phyloP scores from a whole-genome alignment of 176 grass and related monocot species.

The Juncus inflexus region DNA sequence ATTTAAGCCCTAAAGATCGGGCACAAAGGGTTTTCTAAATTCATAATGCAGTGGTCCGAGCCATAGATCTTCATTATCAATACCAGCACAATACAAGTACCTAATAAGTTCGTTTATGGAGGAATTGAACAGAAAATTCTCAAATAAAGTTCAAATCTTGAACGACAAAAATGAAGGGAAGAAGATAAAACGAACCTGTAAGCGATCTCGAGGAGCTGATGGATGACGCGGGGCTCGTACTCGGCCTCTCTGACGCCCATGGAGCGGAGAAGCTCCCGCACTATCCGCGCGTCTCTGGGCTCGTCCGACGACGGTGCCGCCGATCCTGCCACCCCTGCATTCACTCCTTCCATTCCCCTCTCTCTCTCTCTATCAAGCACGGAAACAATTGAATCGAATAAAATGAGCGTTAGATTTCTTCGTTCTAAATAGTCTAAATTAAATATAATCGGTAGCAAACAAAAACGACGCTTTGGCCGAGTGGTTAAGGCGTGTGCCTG shows the following conservation, averaged over 20 bases:
- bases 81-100: no score
- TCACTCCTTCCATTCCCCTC: slow-evolving; percentile 8
- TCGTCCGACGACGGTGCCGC: slow-evolving; percentile 39
- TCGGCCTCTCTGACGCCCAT: slow-evolving; percentile 85
- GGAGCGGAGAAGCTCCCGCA: slow-evolving; percentile 86
- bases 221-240: slow-evolving; percentile 85
- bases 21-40: no score
- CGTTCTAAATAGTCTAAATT: not conserved
- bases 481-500: slow-evolving; percentile 99
- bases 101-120: no score
- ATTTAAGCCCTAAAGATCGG: no score
- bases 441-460: no score
- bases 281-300: slow-evolving; percentile 72
- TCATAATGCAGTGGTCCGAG: no score
- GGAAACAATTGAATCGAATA: not conserved
- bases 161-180: not conserved
- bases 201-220: slow-evolving; percentile 88
- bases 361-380: not conserved
- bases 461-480: slow-evolving; percentile 80
- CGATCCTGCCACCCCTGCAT: slow-evolving; percentile 12
- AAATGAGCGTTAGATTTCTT: no score
- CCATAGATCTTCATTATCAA: no score
- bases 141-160: no score
- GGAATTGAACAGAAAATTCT: no score
- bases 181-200: slow-evolving; percentile 39